phyloP scores from a whole-genome alignment of 257 asterid genomes.

The Eucommia ulmoides region DNA sequence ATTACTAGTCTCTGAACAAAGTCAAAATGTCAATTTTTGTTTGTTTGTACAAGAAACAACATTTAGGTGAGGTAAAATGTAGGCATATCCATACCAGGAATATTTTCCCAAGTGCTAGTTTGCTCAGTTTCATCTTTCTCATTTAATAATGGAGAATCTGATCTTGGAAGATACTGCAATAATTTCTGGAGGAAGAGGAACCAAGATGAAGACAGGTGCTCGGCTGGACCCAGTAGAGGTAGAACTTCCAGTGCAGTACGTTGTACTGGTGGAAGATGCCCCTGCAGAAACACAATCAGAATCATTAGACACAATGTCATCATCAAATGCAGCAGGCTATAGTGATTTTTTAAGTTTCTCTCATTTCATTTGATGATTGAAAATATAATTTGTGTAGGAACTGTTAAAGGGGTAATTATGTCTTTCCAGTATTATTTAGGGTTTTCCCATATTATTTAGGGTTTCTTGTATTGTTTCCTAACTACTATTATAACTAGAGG shows the following conservation, averaged over 20 bases:
- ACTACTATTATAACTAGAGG: too few species aligned
- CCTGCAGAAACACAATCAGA: constrained; percentile 32
- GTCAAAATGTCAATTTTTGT: not conserved
- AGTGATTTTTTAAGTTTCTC: too few species aligned
- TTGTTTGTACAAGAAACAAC: constrained; percentile 7
- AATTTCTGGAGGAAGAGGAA: constrained; percentile 44
- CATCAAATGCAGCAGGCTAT: not conserved
- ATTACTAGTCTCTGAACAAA: constrained; percentile 14
- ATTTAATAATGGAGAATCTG: constrained; percentile 40
- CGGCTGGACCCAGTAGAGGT: constrained; percentile 62
- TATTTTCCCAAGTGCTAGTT: constrained; percentile 19
- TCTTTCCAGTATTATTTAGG: too few species aligned
- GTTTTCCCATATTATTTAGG: too few species aligned
- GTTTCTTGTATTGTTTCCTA: too few species aligned
- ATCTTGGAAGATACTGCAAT: constrained; percentile 69
- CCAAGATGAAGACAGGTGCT: constrained; percentile 84
- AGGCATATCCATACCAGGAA: constrained; percentile 15
- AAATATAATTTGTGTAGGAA: too few species aligned
- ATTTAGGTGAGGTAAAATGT: constrained; percentile 7
- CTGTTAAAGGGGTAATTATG: too few species aligned
- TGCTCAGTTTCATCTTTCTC: constrained; percentile 26
- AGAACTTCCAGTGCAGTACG: constrained; percentile 76
- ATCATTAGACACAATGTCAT: not conserved
- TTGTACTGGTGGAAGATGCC: constrained; percentile 74
- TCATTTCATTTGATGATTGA: too few species aligned